Evolutionary conservation across 768 basidiomycete species (phyloP).

Genomic region (Trametes villosa): DNA sequence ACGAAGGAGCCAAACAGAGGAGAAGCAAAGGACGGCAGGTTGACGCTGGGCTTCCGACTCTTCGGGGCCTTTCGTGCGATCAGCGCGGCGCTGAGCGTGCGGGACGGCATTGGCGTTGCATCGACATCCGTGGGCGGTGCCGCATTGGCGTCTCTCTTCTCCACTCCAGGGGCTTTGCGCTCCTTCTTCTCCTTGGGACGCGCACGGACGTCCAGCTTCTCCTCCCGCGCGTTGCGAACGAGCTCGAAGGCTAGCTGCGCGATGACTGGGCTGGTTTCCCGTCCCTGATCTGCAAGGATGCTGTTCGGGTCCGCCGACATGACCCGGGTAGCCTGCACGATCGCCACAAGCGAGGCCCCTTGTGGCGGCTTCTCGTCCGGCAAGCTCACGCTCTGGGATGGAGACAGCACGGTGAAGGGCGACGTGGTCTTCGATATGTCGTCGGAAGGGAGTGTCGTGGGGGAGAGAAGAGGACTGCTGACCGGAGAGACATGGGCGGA

Average conservation of each 20-base stretch:
- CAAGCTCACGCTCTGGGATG: conserved; percentile 19
- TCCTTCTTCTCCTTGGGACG: conserved; percentile 52
- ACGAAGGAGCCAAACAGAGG: conserved; percentile 67
- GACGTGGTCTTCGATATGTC: conserved; percentile 6
- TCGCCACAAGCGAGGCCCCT: conserved; percentile 72
- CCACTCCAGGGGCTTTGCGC: conserved; percentile 17
- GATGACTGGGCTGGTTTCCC: conserved; percentile 64
- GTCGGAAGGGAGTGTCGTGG: conserved; percentile 1
- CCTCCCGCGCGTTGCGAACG: conserved; percentile 69
- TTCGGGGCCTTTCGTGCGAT: conserved; percentile 17
- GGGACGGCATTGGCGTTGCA: conserved; percentile 42
- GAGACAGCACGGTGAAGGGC: conserved; percentile 7
- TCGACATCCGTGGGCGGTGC: conserved; percentile 38
- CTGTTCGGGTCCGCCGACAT: conserved; percentile 81
- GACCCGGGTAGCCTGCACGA: conserved; percentile 83
- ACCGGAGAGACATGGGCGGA: conserved; percentile 18
- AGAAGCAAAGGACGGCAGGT: conserved; percentile 45
- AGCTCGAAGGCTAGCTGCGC: conserved; percentile 68
- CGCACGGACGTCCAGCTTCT: conserved; percentile 52
- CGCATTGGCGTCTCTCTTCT: conserved; percentile 13
- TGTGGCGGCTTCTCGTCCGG: conserved; percentile 46
- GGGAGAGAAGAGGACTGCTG: conserved; percentile 17
- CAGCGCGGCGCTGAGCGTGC: conserved; percentile 21
- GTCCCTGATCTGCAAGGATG: conserved; percentile 72
- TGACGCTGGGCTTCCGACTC: conserved; percentile 29